Evolutionary conservation across 371 early-diverging fungal species (phyloP), one percentile per base, ranked within the genome.

Genomic region (Saksenaea oblongispora): DNA sequence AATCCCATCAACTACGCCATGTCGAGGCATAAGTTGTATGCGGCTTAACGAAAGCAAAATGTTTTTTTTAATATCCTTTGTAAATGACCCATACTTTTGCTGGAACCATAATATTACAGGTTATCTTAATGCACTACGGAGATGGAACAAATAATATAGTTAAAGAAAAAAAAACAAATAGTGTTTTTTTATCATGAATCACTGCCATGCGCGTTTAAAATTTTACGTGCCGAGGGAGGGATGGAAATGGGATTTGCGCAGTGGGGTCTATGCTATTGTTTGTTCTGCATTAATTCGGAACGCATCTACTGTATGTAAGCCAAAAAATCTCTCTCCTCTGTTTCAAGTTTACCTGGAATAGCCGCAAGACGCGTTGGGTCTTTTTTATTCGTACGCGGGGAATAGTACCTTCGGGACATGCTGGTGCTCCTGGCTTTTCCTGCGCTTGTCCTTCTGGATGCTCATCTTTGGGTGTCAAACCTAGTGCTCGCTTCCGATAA

Each of bases 301-400:
- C 47, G 47, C 47, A 47, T 47, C 47, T 47, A 47, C 10, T 47
- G 41, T 14, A 17, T 39, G 39, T 39, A 3, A 39, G 39, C 39
- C 2, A 39, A 39, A 11, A n/a, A 39, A 39, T 5, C 39, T 18
- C 4, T 18, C 10, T 47, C 15, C 8, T 14, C 14, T 41, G 41
- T 7, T n/a, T 14, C 17, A 41, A 17, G 17, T 24, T 67, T 71
- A 71, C 71, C 62, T 71, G 63, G 36, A 71, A 71, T 68, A 67
- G 61, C 22, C 71, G 47, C 62, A 71, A 61, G 17, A 67, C 71
- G 58, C 62, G 55, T 36, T 35, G 67, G 2, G 67, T 62, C 41
- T 71, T 71, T 35, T 71, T 71, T 18, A 71, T 57, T 34, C 71
- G 64, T 47, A 22, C 47, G 15, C 47, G 47, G 10, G 47, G 22